These are phyloP conservation scores for Corylus heterophylla DNA, from an alignment of 306 rosid species.

Conservation along the genomic window DNA sequence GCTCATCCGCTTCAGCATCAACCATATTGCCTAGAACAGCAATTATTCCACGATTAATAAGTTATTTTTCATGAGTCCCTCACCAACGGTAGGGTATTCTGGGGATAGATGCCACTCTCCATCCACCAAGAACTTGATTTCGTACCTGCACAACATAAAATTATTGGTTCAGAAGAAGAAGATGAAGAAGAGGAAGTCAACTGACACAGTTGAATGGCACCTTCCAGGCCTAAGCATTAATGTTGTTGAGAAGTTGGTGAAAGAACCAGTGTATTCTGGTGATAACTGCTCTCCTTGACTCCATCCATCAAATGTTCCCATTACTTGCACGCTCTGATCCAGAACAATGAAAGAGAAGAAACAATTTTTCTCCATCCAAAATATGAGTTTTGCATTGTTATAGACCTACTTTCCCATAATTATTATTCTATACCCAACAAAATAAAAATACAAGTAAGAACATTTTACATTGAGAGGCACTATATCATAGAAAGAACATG, in stretches of 20 bases:
- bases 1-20: background rate
- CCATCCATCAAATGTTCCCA: slow-evolving; percentile 98
- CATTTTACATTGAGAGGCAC: too few species aligned
- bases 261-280: slow-evolving; percentile 75
- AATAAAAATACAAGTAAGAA: background rate
- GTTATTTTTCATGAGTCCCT: slow-evolving; percentile 74
- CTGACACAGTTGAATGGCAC: slow-evolving; percentile 31
- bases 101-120: slow-evolving; percentile 88
- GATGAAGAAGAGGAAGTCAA: slow-evolving; percentile 15
- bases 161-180: slow-evolving; percentile 5
- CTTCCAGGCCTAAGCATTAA: slow-evolving; percentile 86
- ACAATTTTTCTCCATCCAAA: slow-evolving; percentile 9
- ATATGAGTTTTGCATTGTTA: background rate
- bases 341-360: slow-evolving; percentile 14
- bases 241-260: slow-evolving; percentile 74
- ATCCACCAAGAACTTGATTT: slow-evolving; percentile 91
- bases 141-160: slow-evolving; percentile 56
- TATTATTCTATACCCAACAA: background rate
- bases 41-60: slow-evolving; percentile 65
- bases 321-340: slow-evolving; percentile 79
- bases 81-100: slow-evolving; percentile 73
- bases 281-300: slow-evolving; percentile 93
- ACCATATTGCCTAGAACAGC: background rate
- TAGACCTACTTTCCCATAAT: background rate
- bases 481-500: too few species aligned